phyloP scores from a whole-genome alignment of 2,329 filamentous ascomycete genomes.

The Akanthomyces dipterigenus region DNA sequence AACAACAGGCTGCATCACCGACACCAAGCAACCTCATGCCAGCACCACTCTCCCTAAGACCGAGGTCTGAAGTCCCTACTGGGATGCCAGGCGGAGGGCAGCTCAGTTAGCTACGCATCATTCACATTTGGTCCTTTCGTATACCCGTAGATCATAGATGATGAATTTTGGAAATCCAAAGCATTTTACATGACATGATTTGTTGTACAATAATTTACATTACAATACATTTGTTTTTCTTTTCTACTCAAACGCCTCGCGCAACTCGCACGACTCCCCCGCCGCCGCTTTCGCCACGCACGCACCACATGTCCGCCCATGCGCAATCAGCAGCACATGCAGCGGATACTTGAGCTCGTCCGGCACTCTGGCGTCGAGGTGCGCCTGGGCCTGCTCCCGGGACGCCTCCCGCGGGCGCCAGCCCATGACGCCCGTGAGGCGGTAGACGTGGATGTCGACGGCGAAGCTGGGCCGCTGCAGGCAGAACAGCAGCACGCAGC shows the following conservation, averaged over 20 bases:
- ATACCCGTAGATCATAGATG: neutral
- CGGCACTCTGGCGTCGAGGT: slow-evolving; percentile 41
- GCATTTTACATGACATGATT: neutral
- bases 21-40: neutral
- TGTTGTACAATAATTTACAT: neutral
- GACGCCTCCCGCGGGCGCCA: slow-evolving; percentile 37
- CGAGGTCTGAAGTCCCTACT: neutral
- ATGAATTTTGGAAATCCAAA: neutral
- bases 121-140: neutral
- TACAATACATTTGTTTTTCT: neutral
- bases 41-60: neutral
- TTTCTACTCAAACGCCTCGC: neutral
- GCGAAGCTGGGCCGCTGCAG: slow-evolving; percentile 41
- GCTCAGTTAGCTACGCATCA: neutral
- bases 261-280: slow-evolving; percentile 2
- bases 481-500: slow-evolving; percentile 47
- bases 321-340: slow-evolving; percentile 42
- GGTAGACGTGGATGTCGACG: slow-evolving; percentile 47
- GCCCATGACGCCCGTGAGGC: slow-evolving; percentile 41
- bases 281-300: slow-evolving; percentile 29
- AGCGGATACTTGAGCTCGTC: slow-evolving; percentile 43
- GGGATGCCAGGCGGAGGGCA: too few species aligned
- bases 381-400: slow-evolving; percentile 41
- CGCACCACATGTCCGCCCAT: slow-evolving; percentile 38
- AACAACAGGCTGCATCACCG: neutral